These are phyloP conservation scores for Arthrobotrys pseudoclavata DNA, from an alignment of 2,329 filamentous ascomycete genomes.

Conservation along the genomic window DNA sequence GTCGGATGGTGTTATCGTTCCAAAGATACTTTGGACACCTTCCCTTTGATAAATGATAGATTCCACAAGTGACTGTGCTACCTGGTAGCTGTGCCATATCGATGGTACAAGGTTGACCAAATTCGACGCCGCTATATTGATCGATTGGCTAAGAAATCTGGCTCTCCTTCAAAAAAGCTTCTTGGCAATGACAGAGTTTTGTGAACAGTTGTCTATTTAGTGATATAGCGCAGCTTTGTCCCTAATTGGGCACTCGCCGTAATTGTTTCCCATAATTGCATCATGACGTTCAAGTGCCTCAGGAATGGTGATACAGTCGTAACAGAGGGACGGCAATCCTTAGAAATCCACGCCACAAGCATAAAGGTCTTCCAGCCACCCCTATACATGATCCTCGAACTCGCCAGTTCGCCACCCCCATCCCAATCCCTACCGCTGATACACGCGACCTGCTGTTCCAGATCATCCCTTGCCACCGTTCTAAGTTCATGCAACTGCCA, in stretches of 20 bases:
- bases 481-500: not conserved
- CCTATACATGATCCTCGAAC: not conserved
- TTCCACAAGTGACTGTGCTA: not conserved
- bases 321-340: not conserved
- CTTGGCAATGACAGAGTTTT: not conserved
- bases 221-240: not conserved
- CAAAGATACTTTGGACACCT: conserved; percentile 10
- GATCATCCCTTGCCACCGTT: conserved; percentile 12
- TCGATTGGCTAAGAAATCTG: not conserved
- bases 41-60: conserved; percentile 6
- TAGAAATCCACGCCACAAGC: not conserved
- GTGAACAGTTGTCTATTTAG: not conserved
- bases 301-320: not conserved
- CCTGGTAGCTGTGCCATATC: conserved; percentile 36
- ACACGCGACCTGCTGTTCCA: conserved; percentile 11
- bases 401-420: conserved; percentile 18
- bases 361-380: not conserved
- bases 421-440: not conserved
- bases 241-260: not conserved
- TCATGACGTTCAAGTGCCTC: not conserved
- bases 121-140: not conserved
- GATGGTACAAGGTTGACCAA: not conserved
- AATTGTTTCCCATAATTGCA: not conserved
- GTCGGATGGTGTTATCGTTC: conserved; percentile 2
- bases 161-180: not conserved